Conservation (phyloP, 495 filamentous ascomycete species). For the Talaromyces stipitatus region DNA sequence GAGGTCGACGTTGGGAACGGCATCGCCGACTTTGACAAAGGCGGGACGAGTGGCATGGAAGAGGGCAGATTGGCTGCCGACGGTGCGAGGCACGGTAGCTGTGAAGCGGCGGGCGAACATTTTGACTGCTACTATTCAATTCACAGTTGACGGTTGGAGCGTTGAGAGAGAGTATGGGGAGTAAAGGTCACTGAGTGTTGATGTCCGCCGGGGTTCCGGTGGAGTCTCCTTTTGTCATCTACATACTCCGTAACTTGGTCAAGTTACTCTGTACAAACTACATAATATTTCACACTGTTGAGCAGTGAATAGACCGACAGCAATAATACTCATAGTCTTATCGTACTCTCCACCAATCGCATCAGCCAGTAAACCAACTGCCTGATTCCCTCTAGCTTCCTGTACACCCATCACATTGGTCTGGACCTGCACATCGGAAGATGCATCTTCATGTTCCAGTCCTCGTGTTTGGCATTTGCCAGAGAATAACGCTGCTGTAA, state of each 20-base stretch:
- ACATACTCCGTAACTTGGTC: no score
- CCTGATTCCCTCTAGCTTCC: not conserved
- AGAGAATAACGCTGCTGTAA: not conserved
- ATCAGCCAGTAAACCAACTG: no score
- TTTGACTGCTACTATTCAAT: slow-evolving; percentile 1
- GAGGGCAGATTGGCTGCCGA: slow-evolving; percentile 25
- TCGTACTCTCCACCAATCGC: not conserved
- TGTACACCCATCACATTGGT: not conserved
- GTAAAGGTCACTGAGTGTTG: not conserved
- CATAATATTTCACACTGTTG: no score
- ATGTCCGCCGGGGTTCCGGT: not conserved
- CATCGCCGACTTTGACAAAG: slow-evolving; percentile 51
- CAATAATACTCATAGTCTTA: no score
- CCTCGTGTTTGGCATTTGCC: not conserved
- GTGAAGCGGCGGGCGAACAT: slow-evolving; percentile 41
- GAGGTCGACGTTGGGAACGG: slow-evolving; percentile 56
- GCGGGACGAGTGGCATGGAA: slow-evolving; percentile 50
- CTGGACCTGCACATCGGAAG: not conserved
- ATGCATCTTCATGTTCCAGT: not conserved
- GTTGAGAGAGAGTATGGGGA: not conserved
- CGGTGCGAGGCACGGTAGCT: slow-evolving; percentile 24
- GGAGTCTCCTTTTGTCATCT: not conserved
- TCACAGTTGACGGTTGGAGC: not conserved
- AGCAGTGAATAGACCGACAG: no score
- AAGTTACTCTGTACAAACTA: no score